Evolutionary conservation across 106 monocot genomes (phyloP).

Genomic region (Dendrobium chrysotoxum): DNA sequence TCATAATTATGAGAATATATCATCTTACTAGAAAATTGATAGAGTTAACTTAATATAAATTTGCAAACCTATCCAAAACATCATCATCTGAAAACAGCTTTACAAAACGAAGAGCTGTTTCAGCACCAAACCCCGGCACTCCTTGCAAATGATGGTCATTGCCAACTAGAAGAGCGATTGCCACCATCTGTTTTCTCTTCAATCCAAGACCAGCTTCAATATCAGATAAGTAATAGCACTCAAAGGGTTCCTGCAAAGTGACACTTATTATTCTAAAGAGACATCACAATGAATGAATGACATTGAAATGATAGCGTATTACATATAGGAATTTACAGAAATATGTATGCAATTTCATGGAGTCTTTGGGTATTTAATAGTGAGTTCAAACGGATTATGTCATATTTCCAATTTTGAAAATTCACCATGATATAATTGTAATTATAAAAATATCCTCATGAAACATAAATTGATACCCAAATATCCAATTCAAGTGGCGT

Average conservation of each 20-base stretch:
- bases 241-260: slow-evolving; percentile 83
- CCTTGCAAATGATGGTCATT: slow-evolving; percentile 83
- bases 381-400: neutral
- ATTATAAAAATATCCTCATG: neutral
- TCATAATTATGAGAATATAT: neutral
- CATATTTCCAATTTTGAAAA: neutral
- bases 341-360: neutral
- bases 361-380: neutral
- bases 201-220: slow-evolving; percentile 78
- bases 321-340: neutral
- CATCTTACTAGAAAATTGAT: neutral
- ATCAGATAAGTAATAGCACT: slow-evolving; percentile 87
- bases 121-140: slow-evolving; percentile 78
- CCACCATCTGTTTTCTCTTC: slow-evolving; percentile 81
- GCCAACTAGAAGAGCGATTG: slow-evolving; percentile 73
- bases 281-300: neutral
- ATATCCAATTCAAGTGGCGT: neutral
- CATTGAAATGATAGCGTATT: neutral
- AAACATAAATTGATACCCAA: neutral
- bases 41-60: neutral
- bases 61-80: slow-evolving; percentile 59
- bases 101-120: slow-evolving; percentile 87
- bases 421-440: neutral
- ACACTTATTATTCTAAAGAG: slow-evolving; percentile 7
- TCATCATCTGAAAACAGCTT: slow-evolving; percentile 64